Conservation (phyloP, 2,329 filamentous ascomycete genomes). For the Alternaria hordeiaustralica region DNA sequence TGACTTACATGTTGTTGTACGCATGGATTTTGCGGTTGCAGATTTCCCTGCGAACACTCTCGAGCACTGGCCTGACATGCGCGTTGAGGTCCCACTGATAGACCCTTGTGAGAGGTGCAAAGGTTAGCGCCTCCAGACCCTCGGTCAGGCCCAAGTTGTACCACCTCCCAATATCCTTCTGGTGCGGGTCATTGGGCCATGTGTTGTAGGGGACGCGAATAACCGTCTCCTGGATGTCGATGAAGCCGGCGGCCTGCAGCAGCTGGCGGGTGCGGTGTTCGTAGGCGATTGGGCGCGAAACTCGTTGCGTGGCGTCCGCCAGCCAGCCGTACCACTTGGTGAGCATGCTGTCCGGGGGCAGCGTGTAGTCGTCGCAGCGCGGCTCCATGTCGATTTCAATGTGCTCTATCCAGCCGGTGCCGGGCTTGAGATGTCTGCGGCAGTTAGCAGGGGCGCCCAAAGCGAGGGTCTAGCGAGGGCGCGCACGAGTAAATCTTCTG, state of each 20-base stretch:
- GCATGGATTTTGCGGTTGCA: constrained; percentile 71
- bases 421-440: constrained; percentile 76
- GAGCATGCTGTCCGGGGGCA: constrained; percentile 65
- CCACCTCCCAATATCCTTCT: constrained; percentile 77
- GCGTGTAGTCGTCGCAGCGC: constrained; percentile 70
- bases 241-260: constrained; percentile 76
- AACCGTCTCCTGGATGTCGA: constrained; percentile 74
- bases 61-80: constrained; percentile 67
- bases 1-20: constrained; percentile 78
- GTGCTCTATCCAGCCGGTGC: constrained; percentile 79
- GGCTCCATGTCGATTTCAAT: constrained; percentile 87
- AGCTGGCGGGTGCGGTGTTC: constrained; percentile 66
- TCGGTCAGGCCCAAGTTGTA: constrained; percentile 81
- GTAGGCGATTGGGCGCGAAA: constrained; percentile 70
- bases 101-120: constrained; percentile 74
- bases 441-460: constrained; percentile 26
- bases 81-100: constrained; percentile 64
- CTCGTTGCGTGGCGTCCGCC: constrained; percentile 69
- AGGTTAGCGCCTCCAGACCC: constrained; percentile 73
- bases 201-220: constrained; percentile 76
- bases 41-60: constrained; percentile 71
- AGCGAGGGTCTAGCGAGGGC: neutral
- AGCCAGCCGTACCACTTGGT: constrained; percentile 74
- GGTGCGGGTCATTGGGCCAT: constrained; percentile 70
- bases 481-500: constrained; percentile 69